Evolutionary conservation across 2,329 filamentous ascomycete species (phyloP), one percentile per base, ranked within the genome.

Genomic region (Metarhizium sp.): DNA sequence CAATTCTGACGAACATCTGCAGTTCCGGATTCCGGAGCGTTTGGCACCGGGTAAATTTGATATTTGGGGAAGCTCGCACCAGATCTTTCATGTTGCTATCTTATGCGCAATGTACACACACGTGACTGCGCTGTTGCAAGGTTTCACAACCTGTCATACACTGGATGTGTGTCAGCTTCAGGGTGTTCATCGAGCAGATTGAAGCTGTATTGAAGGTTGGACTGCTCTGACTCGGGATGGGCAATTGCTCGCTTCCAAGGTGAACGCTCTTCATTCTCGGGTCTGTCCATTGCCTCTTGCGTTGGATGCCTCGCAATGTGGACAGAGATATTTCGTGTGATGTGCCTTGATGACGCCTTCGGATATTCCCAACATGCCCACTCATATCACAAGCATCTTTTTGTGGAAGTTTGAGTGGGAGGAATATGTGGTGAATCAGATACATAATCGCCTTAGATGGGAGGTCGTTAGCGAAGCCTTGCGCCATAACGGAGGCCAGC

Each of bases 21-120:
- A 85, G 81, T 77, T 82, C 50, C 83, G 91, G 47, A 81, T 91
- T 67, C 91, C 92, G 0, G 91, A 96, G 72, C 77, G 87, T 53
- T 80, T 96, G 20, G 20, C 20, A 20, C 20, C 20, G 2, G 20
- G 20, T 20, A 20, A 20, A 20, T 20, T 20, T 20, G 20, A 20
- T 20, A 20, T 20, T 20, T 20, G 20, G 20, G 20, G 20, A 20
- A 20, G 20, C 20, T 20, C 20, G 20, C 20, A 20, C 20, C 20
- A 20, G 20, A 20, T 20, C 58, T 96, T 96, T 68, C 91, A 96
- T 72, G 75, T 92, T 43, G 76, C 38, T 7, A 59, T 60, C 25
- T 53, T 61, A 47, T 59, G 58, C 32, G 59, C 60, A 13, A 59
- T 60, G 53, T 59, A 55, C 36, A 55, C 57, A 53, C 54, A 61